These are phyloP conservation scores for Fraxinus quadrangulata DNA, from an alignment of 257 asterid genomes.

Conservation along the genomic window DNA sequence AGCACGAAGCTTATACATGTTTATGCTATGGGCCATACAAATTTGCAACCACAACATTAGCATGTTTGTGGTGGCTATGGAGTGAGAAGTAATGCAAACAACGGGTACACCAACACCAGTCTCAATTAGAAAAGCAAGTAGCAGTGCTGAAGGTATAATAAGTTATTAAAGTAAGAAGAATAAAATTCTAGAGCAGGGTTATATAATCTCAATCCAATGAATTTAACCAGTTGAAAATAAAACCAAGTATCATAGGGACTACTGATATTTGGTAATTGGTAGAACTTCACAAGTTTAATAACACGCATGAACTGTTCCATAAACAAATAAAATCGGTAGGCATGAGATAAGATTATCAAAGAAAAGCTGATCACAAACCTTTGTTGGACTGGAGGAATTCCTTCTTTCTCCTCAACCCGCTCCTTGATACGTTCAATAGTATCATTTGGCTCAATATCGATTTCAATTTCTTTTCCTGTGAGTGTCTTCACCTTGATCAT, in stretches of 20 bases:
- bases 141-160: not conserved
- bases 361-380: constrained; percentile 40
- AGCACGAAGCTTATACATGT: not conserved
- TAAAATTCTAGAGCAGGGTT: not conserved
- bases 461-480: constrained; percentile 68
- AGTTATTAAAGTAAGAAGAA: not conserved
- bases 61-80: not conserved
- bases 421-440: constrained; percentile 73
- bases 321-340: not conserved
- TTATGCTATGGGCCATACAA: not conserved
- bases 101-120: not conserved
- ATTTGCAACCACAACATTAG: not conserved
- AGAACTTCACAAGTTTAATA: not conserved
- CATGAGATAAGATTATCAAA: not conserved
- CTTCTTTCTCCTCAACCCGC: constrained; percentile 80
- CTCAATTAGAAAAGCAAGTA: not conserved
- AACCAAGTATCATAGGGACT: not conserved
- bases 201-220: not conserved
- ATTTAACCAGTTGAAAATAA: not conserved
- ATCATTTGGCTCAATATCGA: constrained; percentile 71
- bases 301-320: not conserved
- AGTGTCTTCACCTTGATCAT: constrained; percentile 80
- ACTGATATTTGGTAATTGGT: not conserved
- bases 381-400: constrained; percentile 74
- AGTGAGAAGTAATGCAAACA: not conserved